Evolutionary conservation across 1,139 yeast species (phyloP).

Genomic region (Pichia sp.): DNA sequence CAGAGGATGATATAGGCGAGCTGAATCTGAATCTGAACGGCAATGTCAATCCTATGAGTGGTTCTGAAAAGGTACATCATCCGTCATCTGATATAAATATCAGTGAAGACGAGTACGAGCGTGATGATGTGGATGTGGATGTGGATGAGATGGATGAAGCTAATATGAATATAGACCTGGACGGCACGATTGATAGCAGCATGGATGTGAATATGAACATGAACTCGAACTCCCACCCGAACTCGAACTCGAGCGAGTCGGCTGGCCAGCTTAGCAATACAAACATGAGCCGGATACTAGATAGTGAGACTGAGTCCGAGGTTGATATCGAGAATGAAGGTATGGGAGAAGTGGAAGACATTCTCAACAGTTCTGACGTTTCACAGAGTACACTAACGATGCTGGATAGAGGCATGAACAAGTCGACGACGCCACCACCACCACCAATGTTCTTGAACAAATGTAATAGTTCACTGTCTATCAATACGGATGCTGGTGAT

Average conservation of each 20-base stretch:
- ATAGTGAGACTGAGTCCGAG: no score
- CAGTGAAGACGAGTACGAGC: constrained; percentile 8
- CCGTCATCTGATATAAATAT: constrained; percentile 9
- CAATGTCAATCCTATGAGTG: no score
- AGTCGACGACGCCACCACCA: constrained; percentile 5
- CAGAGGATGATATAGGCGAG: constrained; percentile 11
- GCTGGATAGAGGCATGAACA: constrained; percentile 6
- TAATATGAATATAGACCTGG: no score
- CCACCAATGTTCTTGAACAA: background rate
- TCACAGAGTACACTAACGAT: constrained; percentile 10
- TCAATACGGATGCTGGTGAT: constrained; percentile 12
- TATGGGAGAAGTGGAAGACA: constrained; percentile 13
- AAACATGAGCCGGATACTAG: no score
- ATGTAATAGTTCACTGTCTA: constrained; percentile 6
- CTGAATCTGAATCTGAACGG: constrained; percentile 7
- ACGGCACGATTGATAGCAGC: no score
- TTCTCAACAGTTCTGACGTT: constrained; percentile 9
- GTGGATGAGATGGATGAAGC: background rate
- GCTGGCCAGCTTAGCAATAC: no score
- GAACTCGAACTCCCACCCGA: no score
- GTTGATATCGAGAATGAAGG: no score
- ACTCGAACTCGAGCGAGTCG: no score
- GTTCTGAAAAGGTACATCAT: background rate
- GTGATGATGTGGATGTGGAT: background rate
- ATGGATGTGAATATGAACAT: no score